phyloP scores from a whole-genome alignment of 768 basidiomycete genomes.

The Vararia minispora region DNA sequence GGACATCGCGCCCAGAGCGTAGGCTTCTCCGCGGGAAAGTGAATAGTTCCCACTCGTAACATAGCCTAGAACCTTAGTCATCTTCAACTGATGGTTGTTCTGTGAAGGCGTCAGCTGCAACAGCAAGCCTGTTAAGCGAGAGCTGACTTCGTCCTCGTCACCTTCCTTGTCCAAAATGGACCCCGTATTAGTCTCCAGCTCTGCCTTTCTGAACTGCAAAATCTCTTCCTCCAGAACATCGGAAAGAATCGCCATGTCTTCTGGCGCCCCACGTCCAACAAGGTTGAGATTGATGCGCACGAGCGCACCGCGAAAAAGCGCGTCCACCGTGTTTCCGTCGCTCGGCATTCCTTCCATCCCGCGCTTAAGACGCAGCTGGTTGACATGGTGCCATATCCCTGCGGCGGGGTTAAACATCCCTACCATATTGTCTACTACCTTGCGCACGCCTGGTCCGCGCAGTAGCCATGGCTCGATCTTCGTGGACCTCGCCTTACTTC shows the following conservation, averaged over 20 bases:
- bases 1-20: constrained; percentile 66
- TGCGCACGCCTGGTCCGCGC: constrained; percentile 38
- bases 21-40: constrained; percentile 64
- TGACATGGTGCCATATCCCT: constrained; percentile 42
- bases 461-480: constrained; percentile 55
- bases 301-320: constrained; percentile 49
- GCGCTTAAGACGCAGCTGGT: constrained; percentile 48
- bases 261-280: constrained; percentile 57
- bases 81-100: no score
- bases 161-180: constrained; percentile 11
- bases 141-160: constrained; percentile 24
- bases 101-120: constrained; percentile 31
- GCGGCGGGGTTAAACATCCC: constrained; percentile 29
- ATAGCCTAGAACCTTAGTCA: constrained; percentile 65
- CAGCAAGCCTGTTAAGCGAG: no score
- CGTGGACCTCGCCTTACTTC: constrained; percentile 6
- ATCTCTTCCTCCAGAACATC: constrained; percentile 43
- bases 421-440: constrained; percentile 32
- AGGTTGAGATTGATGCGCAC: constrained; percentile 56
- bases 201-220: constrained; percentile 32
- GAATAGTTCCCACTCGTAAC: constrained; percentile 81
- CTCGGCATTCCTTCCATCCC: constrained; percentile 32
- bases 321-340: constrained; percentile 22
- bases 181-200: constrained; percentile 17
- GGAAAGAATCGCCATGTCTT: constrained; percentile 69